Percentiles rank a stretch among this genome's conserved stretches.
These are phyloP conservation scores for Setomelanomma holmii DNA, from an alignment of 2,329 filamentous ascomycete genomes.

Conservation along the genomic window DNA sequence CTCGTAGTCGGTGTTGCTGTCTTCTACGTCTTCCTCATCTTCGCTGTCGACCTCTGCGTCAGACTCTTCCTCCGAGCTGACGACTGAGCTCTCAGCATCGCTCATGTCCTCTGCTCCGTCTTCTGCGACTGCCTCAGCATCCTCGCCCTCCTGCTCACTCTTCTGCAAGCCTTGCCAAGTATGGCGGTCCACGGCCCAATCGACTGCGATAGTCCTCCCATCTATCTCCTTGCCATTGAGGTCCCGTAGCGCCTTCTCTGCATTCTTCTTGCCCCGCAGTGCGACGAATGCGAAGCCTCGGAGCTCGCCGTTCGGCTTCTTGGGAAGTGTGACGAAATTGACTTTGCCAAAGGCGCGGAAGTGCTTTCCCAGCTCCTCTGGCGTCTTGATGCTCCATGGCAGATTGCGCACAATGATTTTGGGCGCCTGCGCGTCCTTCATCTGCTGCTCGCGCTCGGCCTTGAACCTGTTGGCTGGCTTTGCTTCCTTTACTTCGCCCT, in stretches of 20 bases:
- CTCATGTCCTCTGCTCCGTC: slow-evolving; percentile 46
- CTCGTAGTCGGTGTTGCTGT: slow-evolving; percentile 50
- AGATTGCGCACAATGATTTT: slow-evolving; percentile 91
- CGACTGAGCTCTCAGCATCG: slow-evolving; percentile 48
- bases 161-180: slow-evolving; percentile 74
- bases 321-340: slow-evolving; percentile 84
- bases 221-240: slow-evolving; percentile 92
- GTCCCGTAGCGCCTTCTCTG: slow-evolving; percentile 82
- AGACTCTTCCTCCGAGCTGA: slow-evolving; percentile 47
- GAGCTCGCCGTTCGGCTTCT: slow-evolving; percentile 70
- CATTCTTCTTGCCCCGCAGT: slow-evolving; percentile 86
- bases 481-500: slow-evolving; percentile 50
- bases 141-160: slow-evolving; percentile 49
- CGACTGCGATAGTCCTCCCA: slow-evolving; percentile 86
- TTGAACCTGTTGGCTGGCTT: slow-evolving; percentile 63
- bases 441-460: slow-evolving; percentile 69
- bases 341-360: slow-evolving; percentile 93
- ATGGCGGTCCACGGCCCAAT: slow-evolving; percentile 94
- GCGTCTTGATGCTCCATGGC: slow-evolving; percentile 92
- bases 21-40: slow-evolving; percentile 48
- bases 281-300: slow-evolving; percentile 94
- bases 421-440: slow-evolving; percentile 72
- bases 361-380: slow-evolving; percentile 77
- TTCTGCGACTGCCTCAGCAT: slow-evolving; percentile 49
- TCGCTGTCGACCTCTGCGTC: slow-evolving; percentile 46